Conservation (phyloP, 106 monocot genomes). For the Platanthera zijinensis region DNA sequence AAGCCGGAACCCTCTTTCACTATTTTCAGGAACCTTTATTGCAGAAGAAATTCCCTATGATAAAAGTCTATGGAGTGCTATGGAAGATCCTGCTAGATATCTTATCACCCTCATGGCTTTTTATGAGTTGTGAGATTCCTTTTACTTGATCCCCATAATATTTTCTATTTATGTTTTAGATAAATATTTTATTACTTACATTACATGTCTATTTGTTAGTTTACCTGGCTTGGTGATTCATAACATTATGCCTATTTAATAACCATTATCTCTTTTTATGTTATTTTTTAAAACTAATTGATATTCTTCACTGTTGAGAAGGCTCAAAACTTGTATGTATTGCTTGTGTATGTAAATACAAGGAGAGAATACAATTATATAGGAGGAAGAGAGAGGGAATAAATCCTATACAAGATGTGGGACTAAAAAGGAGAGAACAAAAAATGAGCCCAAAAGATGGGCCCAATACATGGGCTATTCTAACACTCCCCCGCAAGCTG, state of each 20-base stretch:
- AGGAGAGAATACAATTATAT: too few species aligned
- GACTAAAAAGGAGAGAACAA: too few species aligned
- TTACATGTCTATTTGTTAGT: background rate
- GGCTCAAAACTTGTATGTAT: too few species aligned
- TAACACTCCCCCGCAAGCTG: too few species aligned
- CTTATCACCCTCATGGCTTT: slow-evolving; percentile 83
- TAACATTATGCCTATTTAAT: background rate
- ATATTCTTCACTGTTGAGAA: too few species aligned
- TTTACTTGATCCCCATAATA: background rate
- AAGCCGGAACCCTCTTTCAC: slow-evolving; percentile 34
- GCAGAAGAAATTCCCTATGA: slow-evolving; percentile 54
- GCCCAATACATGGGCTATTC: too few species aligned
- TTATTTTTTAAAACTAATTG: background rate
- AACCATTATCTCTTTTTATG: background rate
- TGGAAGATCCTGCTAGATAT: slow-evolving; percentile 96
- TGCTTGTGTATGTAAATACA: too few species aligned
- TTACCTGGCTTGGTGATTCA: background rate
- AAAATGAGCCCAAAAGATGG: too few species aligned
- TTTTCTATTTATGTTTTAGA: slow-evolving; percentile 4
- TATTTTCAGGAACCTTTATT: slow-evolving; percentile 28
- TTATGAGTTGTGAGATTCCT: slow-evolving; percentile 65
- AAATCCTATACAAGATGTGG: too few species aligned
- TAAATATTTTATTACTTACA: background rate
- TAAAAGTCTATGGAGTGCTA: slow-evolving; percentile 79
- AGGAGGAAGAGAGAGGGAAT: too few species aligned